A percentile compares a stretch with the other conserved stretches of the same genome.
These are phyloP conservation scores for Syncephalastrum racemosum DNA, from an alignment of 371 early-diverging fungal species.

Conservation along the genomic window DNA sequence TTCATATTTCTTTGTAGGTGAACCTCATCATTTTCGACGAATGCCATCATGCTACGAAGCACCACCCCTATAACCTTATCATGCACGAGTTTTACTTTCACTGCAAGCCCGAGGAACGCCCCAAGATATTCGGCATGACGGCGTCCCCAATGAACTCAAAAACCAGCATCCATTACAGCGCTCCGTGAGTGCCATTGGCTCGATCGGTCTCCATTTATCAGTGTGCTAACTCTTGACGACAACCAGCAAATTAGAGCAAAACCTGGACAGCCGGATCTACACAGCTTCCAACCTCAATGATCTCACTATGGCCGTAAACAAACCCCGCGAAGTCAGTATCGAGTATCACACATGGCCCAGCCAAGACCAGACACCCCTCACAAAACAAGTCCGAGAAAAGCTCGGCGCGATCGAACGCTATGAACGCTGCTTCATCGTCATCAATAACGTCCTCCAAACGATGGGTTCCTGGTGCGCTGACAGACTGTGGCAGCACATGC, in stretches of 20 bases:
- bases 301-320: conserved; percentile 36
- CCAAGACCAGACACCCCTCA: conserved; percentile 42
- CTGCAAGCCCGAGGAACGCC: conserved; percentile 50
- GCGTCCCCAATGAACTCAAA: conserved; percentile 78
- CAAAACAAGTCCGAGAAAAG: conserved; percentile 33
- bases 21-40: conserved; percentile 90
- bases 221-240: background rate
- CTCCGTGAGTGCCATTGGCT: conserved; percentile 29
- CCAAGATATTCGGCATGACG: conserved; percentile 92
- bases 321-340: conserved; percentile 52
- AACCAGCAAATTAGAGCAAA: conserved; percentile 64
- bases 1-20: conserved; percentile 46
- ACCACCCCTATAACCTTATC: conserved; percentile 81
- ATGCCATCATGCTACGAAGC: conserved; percentile 86
- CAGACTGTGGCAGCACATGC: conserved; percentile 45
- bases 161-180: conserved; percentile 39
- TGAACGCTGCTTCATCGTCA: conserved; percentile 33
- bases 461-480: conserved; percentile 75
- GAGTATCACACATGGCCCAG: conserved; percentile 37
- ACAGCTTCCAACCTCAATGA: conserved; percentile 50
- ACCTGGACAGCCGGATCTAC: conserved; percentile 65
- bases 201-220: background rate
- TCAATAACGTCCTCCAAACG: conserved; percentile 34
- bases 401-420: conserved; percentile 37
- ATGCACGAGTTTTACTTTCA: conserved; percentile 79